Base-by-base conservation (phyloP, 2,329 filamentous ascomycete species). In the Colletotrichum navitas region DNA sequence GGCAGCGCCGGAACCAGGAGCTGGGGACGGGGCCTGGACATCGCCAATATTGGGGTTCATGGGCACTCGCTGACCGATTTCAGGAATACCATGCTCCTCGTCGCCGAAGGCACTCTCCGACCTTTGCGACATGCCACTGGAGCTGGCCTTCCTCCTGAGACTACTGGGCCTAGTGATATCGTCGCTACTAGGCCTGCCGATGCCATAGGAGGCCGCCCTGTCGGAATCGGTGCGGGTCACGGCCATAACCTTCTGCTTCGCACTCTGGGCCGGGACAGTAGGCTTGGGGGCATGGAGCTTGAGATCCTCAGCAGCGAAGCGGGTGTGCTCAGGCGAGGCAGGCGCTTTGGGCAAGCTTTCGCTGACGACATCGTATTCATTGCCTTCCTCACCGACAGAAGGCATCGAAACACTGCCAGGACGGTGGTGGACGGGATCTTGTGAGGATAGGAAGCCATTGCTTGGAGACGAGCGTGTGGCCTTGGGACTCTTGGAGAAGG, bases 161-260 rank as follows among this genome's bases (percentile, higher is more conserved):
- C 70, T 72, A 34, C 56, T 70, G 76, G 78, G 84, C 80, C 78
- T 74, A 14, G 79, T 78, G 60, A 12, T 18, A 3, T 92, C 88
- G n/a, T 83, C 84, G 66, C 86, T 85, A 68, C 87, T 86, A 49
- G 90, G 86, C 68, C 90, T 91, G 74, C 94, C 94, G 78, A 97
- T 90, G 74, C 94, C 95, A 72, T 92, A 94, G n/a, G 93, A 90
- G 24, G 93, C 94, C 73, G 94, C 94, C 79, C 91, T 91, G 59
- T 91, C 90, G n/a, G 94, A 97, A 83, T 98, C 94, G 75, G 95
- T 98, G 75, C 94, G 92, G 43, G 95, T 98, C 72, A 98, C 94
- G 18, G 89, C 86, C 79, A 92, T 90, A 62, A 98, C 94, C 77
- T 93, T 90, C 79, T 93, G 90, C 82, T 94, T 96, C 71, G 95